Percentiles rank a stretch among this genome's conserved stretches.
Evolutionary conservation across 2,329 filamentous ascomycete genomes (phyloP).

Genomic region (Talaromyces sp.): DNA sequence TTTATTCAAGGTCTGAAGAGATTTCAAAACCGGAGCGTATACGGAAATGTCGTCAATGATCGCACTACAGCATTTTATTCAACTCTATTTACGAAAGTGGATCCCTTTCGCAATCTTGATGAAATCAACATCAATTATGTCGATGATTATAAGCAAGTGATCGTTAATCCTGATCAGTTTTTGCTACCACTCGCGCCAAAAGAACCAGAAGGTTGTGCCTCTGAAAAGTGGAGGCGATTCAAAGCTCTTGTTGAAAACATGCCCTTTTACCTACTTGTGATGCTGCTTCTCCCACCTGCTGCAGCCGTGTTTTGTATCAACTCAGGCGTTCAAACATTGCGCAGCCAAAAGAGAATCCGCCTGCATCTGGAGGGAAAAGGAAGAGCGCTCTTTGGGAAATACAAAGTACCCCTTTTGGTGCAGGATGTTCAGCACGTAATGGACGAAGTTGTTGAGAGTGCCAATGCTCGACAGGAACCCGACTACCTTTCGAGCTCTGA

Average conservation of each 20-base stretch:
- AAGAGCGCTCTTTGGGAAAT: constrained; percentile 68
- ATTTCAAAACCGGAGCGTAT: constrained; percentile 77
- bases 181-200: constrained; percentile 32
- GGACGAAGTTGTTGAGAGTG: constrained; percentile 74
- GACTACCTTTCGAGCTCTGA: constrained; percentile 63
- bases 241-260: constrained; percentile 54
- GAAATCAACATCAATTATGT: constrained; percentile 73
- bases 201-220: constrained; percentile 27
- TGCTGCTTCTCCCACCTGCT: constrained; percentile 74
- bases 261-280: constrained; percentile 66
- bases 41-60: constrained; percentile 88
- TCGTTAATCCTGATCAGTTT: constrained; percentile 62
- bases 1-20: constrained; percentile 77
- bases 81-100: constrained; percentile 72
- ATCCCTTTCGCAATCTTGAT: constrained; percentile 73
- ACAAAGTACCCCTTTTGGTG: constrained; percentile 75
- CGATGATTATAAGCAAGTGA: constrained; percentile 70
- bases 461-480: constrained; percentile 69
- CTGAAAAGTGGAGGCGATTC: constrained; percentile 36
- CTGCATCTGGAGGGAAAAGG: constrained; percentile 73
- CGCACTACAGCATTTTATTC: constrained; percentile 81
- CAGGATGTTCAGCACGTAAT: constrained; percentile 75
- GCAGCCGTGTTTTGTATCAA: constrained; percentile 73
- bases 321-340: constrained; percentile 73
- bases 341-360: constrained; percentile 73